Evolutionary conservation across 169 alveolate genomes (phyloP).

Genomic region (Plasmodium adleri): DNA sequence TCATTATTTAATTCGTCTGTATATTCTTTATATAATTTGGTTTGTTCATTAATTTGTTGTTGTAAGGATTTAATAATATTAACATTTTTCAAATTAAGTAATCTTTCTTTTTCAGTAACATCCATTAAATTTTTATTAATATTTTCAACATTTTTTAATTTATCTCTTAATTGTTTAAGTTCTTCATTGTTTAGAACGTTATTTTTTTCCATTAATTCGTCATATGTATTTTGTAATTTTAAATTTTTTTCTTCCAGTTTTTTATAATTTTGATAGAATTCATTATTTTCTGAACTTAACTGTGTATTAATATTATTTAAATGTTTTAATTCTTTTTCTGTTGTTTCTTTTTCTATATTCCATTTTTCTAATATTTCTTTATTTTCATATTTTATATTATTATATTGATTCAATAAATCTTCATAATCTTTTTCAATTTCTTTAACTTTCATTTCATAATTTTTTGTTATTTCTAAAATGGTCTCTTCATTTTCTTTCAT

Average conservation of each 20-base stretch:
- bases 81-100: slow-evolving; percentile 67
- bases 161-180: slow-evolving; percentile 33
- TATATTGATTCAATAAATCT: slow-evolving; percentile 22
- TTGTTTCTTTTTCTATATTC: slow-evolving; percentile 16
- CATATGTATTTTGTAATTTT: slow-evolving; percentile 59
- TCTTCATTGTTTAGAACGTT: slow-evolving; percentile 40
- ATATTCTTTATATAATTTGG: slow-evolving; percentile 61
- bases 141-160: slow-evolving; percentile 37
- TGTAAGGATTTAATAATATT: slow-evolving; percentile 50
- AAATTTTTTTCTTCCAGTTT: slow-evolving; percentile 26
- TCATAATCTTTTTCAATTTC: slow-evolving; percentile 40
- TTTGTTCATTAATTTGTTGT: slow-evolving; percentile 73
- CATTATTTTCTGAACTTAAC: not conserved
- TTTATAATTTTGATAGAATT: not conserved
- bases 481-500: slow-evolving; percentile 37
- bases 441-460: slow-evolving; percentile 16
- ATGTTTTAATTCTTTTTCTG: slow-evolving; percentile 5
- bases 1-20: slow-evolving; percentile 59
- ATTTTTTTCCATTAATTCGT: slow-evolving; percentile 16
- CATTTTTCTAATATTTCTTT: slow-evolving; percentile 36
- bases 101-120: slow-evolving; percentile 76
- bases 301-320: not conserved
- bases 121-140: slow-evolving; percentile 50
- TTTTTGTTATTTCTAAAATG: slow-evolving; percentile 13
- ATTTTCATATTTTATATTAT: slow-evolving; percentile 36